Evolutionary conservation across 768 basidiomycete species (phyloP).

Genomic region (Rhizopogon sp.): DNA sequence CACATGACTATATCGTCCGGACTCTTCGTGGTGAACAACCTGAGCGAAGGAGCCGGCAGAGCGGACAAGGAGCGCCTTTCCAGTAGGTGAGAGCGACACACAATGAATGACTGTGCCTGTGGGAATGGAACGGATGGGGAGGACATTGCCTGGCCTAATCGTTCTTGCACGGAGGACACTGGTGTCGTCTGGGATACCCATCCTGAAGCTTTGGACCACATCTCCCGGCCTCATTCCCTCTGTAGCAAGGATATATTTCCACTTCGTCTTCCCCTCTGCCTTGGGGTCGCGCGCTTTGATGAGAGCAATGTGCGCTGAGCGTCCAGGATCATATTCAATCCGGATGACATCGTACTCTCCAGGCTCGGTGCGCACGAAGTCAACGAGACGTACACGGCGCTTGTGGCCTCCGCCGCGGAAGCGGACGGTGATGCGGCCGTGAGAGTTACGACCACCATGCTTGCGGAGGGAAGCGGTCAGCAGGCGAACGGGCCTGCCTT

Average conservation of each 20-base stretch:
- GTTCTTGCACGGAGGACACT: slow-evolving; percentile 82
- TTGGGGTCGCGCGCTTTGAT: slow-evolving; percentile 56
- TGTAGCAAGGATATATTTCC: slow-evolving; percentile 91
- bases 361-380: slow-evolving; percentile 74
- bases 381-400: slow-evolving; percentile 79
- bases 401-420: slow-evolving; percentile 90
- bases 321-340: slow-evolving; percentile 95
- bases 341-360: slow-evolving; percentile 88
- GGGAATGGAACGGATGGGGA: slow-evolving; percentile 88
- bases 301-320: slow-evolving; percentile 93
- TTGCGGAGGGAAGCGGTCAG: slow-evolving; percentile 80
- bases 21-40: slow-evolving; percentile 72
- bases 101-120: slow-evolving; percentile 89
- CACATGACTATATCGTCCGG: slow-evolving; percentile 72
- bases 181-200: slow-evolving; percentile 75
- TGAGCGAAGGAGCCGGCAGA: slow-evolving; percentile 86
- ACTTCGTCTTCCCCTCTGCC: slow-evolving; percentile 51
- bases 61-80: slow-evolving; percentile 79
- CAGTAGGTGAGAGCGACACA: slow-evolving; percentile 69
- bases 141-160: slow-evolving; percentile 87
- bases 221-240: slow-evolving; percentile 89
- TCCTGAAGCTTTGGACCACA: slow-evolving; percentile 78
- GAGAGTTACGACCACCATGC: slow-evolving; percentile 80
- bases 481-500: slow-evolving; percentile 76
- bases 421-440: slow-evolving; percentile 84